These are phyloP conservation scores for Hansfordia pulvinata DNA, from an alignment of 2,329 filamentous ascomycete species.

Conservation along the genomic window DNA sequence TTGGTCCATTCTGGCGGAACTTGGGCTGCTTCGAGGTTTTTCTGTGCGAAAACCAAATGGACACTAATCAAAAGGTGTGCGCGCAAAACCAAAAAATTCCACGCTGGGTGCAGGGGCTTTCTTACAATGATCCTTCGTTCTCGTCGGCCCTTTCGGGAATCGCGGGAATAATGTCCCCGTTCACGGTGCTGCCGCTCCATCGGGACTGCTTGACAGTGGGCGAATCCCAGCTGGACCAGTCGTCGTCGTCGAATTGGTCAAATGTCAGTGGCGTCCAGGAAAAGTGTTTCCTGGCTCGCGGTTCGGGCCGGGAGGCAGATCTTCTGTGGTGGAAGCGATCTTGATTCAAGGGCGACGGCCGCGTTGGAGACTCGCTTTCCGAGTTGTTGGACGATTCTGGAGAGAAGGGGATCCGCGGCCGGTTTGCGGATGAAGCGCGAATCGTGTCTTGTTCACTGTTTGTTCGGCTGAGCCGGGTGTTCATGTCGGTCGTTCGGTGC, in stretches of 20 bases:
- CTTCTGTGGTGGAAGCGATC: constrained; percentile 15
- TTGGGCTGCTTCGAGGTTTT: no score
- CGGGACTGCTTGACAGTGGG: constrained; percentile 39
- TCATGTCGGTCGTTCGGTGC: constrained; percentile 19
- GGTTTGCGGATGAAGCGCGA: constrained; percentile 24
- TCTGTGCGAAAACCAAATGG: no score
- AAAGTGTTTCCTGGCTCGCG: constrained; percentile 37
- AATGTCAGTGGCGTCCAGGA: constrained; percentile 46
- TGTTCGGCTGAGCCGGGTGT: constrained; percentile 9
- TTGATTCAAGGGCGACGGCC: no score
- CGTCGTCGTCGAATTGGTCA: constrained; percentile 44
- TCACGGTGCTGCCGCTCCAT: constrained; percentile 50
- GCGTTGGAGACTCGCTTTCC: constrained; percentile 13
- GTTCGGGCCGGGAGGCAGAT: constrained; percentile 17
- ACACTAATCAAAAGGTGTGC: not conserved
- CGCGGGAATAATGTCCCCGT: constrained; percentile 27
- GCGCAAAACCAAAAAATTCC: not conserved
- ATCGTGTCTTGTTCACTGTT: constrained; percentile 31
- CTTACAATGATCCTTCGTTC: constrained; percentile 34
- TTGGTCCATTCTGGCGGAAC: no score
- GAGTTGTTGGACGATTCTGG: constrained; percentile 18
- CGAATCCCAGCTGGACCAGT: constrained; percentile 53
- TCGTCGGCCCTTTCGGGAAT: constrained; percentile 35
- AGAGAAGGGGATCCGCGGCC: constrained; percentile 26
- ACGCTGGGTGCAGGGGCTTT: constrained; percentile 5